These are phyloP conservation scores for Anisogramma anomala DNA, from an alignment of 2,329 filamentous ascomycete species.

Conservation along the genomic window DNA sequence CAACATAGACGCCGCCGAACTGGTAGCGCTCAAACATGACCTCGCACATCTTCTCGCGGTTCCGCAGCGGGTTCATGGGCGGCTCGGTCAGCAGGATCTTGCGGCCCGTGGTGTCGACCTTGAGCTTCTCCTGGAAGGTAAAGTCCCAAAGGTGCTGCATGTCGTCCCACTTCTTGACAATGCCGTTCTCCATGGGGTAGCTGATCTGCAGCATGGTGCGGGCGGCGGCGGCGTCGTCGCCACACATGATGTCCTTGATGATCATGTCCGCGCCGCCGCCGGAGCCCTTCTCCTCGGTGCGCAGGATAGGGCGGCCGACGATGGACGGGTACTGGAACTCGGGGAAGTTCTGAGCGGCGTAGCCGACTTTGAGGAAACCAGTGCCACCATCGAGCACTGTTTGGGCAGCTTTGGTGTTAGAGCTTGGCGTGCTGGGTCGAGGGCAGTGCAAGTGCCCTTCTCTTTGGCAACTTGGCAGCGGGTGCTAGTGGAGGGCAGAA, in stretches of 20 bases:
- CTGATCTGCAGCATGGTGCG: constrained; percentile 96
- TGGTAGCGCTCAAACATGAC: constrained; percentile 98
- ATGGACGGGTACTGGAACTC: constrained; percentile 98
- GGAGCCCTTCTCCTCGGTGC: constrained; percentile 69
- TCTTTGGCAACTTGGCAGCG: too few species aligned
- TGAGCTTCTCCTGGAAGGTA: constrained; percentile 95
- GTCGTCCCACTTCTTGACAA: constrained; percentile 98
- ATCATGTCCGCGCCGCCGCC: constrained; percentile 41
- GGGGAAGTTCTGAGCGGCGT: constrained; percentile 98
- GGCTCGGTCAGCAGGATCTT: constrained; percentile 98
- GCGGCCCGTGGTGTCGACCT: constrained; percentile 76
- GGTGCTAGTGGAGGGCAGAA: too few species aligned
- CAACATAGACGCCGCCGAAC: constrained; percentile 95
- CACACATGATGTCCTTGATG: constrained; percentile 99
- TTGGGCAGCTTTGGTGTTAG: constrained; percentile 7
- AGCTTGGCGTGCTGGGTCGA: too few species aligned
- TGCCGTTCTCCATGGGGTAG: constrained; percentile 99
- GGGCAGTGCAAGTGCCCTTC: too few species aligned
- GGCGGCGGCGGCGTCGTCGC: constrained; percentile 91
- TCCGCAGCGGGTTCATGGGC: constrained; percentile 94
- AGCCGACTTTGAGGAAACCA: constrained; percentile 98
- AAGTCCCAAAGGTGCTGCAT: constrained; percentile 99
- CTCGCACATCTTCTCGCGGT: constrained; percentile 95
- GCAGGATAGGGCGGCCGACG: constrained; percentile 91
- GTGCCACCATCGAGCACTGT: constrained; percentile 98